These are phyloP conservation scores for Backusella macrospora DNA, from an alignment of 192 early-diverging fungal genomes.

Conservation along the genomic window DNA sequence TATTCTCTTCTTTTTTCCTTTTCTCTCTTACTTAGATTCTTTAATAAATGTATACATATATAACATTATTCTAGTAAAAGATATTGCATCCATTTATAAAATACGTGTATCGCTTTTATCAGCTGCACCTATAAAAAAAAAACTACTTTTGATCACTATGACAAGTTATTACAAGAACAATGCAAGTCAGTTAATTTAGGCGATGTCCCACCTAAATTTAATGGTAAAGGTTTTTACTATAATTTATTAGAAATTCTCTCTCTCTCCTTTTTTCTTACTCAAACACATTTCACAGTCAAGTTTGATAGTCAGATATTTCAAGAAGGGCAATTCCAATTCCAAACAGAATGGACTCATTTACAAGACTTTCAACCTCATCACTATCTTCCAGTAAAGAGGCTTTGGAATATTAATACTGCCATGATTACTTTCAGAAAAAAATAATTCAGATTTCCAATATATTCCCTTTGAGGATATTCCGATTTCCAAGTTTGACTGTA, in stretches of 20 bases:
- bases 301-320: conserved; percentile 59
- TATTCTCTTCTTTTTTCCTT: background rate
- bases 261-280: no score
- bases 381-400: no score
- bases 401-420: no score
- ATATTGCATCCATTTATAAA: conserved; percentile 52
- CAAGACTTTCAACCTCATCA: conserved; percentile 76
- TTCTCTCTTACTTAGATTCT: no score
- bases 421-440: no score
- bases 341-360: conserved; percentile 64
- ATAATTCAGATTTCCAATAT: no score
- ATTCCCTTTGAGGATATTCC: no score
- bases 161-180: conserved; percentile 59
- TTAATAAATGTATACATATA: no score
- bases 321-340: conserved; percentile 72
- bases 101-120: conserved; percentile 74
- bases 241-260: conserved; percentile 29
- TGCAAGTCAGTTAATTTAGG: conserved; percentile 62
- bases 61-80: conserved; percentile 34
- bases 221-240: no score
- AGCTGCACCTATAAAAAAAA: conserved; percentile 60
- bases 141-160: conserved; percentile 65
- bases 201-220: conserved; percentile 68
- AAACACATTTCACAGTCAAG: conserved; percentile 42
- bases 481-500: no score